Percentiles rank a stretch among this genome's conserved stretches.
Conservation (phyloP, 495 filamentous ascomycete genomes). For the Rhypophila decipiens region DNA sequence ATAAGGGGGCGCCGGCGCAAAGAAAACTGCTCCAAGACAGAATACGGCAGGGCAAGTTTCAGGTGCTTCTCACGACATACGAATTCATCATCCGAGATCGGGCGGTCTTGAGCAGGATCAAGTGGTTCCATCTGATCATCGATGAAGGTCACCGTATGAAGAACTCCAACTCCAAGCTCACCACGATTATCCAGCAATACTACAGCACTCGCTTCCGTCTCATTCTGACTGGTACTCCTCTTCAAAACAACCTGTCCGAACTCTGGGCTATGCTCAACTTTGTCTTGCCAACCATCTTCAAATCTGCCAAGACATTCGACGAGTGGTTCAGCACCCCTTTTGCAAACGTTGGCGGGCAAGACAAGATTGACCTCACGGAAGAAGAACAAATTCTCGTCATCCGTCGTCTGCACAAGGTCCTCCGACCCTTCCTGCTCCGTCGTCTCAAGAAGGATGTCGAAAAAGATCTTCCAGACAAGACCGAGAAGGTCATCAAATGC, state of each 20-base stretch:
- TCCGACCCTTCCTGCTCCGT: slow-evolving; percentile 93
- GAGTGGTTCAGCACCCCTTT: slow-evolving; percentile 99
- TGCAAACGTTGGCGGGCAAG: slow-evolving; percentile 93
- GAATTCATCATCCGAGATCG: slow-evolving; percentile 99
- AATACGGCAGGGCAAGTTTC: slow-evolving; percentile 91
- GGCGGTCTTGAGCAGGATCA: slow-evolving; percentile 88
- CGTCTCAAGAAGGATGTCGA: slow-evolving; percentile 99
- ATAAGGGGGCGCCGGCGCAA: slow-evolving; percentile 87
- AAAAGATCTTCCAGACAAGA: slow-evolving; percentile 97
- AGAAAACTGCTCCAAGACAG: slow-evolving; percentile 89
- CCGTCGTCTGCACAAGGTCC: slow-evolving; percentile 94
- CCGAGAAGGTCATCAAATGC: slow-evolving; percentile 98
- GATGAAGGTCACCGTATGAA: slow-evolving; percentile 99
- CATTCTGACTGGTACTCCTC: slow-evolving; percentile 92
- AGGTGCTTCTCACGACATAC: slow-evolving; percentile 94
- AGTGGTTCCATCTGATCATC: slow-evolving; percentile 99
- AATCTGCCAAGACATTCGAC: slow-evolving; percentile 97
- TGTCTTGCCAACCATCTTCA: slow-evolving; percentile 97
- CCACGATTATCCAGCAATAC: slow-evolving; percentile 87
- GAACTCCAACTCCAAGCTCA: slow-evolving; percentile 95
- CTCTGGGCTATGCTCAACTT: slow-evolving; percentile 98
- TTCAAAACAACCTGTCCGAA: slow-evolving; percentile 95
- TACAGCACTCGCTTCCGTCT: slow-evolving; percentile 91
- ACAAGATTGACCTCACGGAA: slow-evolving; percentile 98
- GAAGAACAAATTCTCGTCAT: slow-evolving; percentile 99